Evolutionary conservation across 495 filamentous ascomycete species (phyloP).

Genomic region (Aspergillus mulundensis): DNA sequence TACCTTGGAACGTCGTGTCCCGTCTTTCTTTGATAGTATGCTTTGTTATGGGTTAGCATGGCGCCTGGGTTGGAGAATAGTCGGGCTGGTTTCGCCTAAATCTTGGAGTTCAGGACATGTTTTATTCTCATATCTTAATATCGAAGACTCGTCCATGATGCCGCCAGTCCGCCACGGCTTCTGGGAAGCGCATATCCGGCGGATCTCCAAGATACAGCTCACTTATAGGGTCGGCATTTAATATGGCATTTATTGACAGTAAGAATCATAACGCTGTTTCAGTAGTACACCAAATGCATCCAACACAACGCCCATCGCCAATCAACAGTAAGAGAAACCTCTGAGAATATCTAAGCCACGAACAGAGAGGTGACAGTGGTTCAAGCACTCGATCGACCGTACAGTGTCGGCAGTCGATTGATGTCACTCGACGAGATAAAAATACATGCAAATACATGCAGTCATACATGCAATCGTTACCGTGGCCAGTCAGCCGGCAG

Average conservation of each 20-base stretch:
- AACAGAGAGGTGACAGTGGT: background rate
- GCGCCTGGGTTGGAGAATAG: conserved; percentile 17
- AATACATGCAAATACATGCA: conserved; percentile 1
- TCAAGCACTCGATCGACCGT: background rate
- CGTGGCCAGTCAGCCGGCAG: background rate
- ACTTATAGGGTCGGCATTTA: background rate
- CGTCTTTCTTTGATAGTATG: conserved; percentile 12
- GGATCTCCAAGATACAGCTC: background rate
- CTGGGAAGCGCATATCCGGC: background rate
- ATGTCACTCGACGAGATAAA: background rate
- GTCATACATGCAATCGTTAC: background rate
- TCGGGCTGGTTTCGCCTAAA: conserved; percentile 6
- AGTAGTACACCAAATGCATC: conserved; percentile 11
- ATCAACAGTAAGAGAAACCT: conserved; percentile 3
- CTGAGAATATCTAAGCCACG: background rate
- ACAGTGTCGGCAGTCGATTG: background rate
- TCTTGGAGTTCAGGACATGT: conserved; percentile 14
- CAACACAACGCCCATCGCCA: conserved; percentile 13
- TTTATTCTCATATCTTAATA: background rate
- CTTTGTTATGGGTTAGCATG: conserved; percentile 21
- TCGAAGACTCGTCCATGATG: background rate
- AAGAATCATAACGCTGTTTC: background rate
- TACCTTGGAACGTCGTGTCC: background rate
- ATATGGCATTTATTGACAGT: background rate
- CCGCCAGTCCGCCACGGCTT: background rate